These are phyloP conservation scores for Chaetoceros tenuissimus DNA, from an alignment of 108 stramenopile genomes.

Conservation along the genomic window DNA sequence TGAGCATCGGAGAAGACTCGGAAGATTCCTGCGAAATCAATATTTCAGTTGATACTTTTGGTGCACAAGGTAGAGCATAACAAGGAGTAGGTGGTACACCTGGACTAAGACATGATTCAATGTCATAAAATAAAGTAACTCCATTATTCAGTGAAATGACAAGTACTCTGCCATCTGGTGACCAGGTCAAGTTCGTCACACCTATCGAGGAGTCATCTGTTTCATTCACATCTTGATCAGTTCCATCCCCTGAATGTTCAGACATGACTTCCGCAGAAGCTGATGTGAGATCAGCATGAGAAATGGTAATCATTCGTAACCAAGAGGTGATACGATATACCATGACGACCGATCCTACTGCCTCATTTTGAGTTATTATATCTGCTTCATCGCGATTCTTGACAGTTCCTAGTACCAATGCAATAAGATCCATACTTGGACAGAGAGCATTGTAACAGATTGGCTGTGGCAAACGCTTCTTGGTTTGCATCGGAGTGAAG, in stretches of 20 bases:
- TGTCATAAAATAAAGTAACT: conserved; percentile 34
- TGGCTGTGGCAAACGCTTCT: conserved; percentile 26
- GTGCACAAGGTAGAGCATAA: not conserved
- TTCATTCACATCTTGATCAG: not conserved
- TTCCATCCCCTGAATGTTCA: conserved; percentile 8
- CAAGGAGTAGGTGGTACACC: not conserved
- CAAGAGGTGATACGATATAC: conserved; percentile 63
- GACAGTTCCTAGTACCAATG: conserved; percentile 13
- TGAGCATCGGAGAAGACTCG: not conserved
- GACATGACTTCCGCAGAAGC: conserved; percentile 6
- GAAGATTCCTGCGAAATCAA: not conserved
- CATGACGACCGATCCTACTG: conserved; percentile 16
- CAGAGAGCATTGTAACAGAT: conserved; percentile 29
- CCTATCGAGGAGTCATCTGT: not conserved
- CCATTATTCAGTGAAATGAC: conserved; percentile 43
- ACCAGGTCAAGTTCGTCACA: conserved; percentile 36
- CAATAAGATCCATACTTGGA: conserved; percentile 79
- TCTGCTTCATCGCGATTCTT: not conserved
- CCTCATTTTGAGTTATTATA: conserved; percentile 1
- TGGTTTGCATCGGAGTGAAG: conserved; percentile 52
- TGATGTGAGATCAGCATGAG: conserved; percentile 12
- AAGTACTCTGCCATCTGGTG: conserved; percentile 63
- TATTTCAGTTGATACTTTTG: not conserved
- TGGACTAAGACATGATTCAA: conserved; percentile 19
- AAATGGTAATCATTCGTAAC: conserved; percentile 46